These are phyloP conservation scores for Chytriomyces sp. DNA, from an alignment of 192 early-diverging fungal genomes.

Conservation along the genomic window DNA sequence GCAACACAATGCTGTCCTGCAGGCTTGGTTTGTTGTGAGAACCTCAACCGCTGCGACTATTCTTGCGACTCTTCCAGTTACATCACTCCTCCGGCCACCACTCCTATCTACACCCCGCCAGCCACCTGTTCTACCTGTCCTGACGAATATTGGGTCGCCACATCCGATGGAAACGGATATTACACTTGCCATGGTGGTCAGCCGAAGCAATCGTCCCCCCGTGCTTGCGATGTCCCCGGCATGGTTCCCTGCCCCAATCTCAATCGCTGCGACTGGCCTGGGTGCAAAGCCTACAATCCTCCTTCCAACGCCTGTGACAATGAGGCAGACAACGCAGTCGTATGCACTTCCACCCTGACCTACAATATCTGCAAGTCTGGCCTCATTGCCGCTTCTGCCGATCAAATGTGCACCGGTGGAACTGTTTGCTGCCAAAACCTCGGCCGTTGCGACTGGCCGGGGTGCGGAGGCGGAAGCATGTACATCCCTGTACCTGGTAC, in stretches of 20 bases:
- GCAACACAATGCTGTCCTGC: too few species aligned
- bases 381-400: not conserved
- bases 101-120: not conserved
- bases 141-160: not conserved
- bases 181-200: not conserved
- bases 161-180: not conserved
- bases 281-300: not conserved
- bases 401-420: conserved; percentile 1
- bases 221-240: too few species aligned
- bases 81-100: not conserved
- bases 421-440: conserved; percentile 20
- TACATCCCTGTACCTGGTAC: not conserved
- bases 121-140: not conserved
- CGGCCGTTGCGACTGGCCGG: too few species aligned
- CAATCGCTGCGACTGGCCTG: too few species aligned
- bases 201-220: not conserved
- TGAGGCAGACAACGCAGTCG: conserved; percentile 9
- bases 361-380: conserved; percentile 22
- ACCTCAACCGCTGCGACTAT: not conserved
- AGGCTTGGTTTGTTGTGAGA: conserved; percentile 7
- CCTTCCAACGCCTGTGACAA: not conserved
- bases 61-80: not conserved
- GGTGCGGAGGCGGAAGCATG: not conserved
- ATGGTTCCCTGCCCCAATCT: conserved; percentile 7
- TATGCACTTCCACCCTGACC: conserved; percentile 6